Evolutionary conservation across 441 rosid genomes (phyloP).

Genomic region (Capsella rubella): DNA sequence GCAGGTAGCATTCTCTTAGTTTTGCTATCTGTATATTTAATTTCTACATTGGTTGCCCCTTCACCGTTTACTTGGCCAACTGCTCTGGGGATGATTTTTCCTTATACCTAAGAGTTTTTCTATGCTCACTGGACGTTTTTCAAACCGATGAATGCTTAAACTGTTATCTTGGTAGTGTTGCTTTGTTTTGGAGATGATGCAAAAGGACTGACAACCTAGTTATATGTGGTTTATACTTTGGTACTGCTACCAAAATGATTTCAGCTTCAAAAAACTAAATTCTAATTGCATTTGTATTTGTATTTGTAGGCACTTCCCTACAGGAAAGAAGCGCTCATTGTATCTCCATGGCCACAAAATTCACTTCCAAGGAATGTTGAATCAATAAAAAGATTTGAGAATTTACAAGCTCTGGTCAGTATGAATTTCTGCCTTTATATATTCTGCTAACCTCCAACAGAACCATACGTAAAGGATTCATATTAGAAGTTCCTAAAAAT

Average conservation of each 20-base stretch:
- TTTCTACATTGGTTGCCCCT: neutral
- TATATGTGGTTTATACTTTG: slow-evolving; percentile 29
- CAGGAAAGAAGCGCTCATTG: slow-evolving; percentile 80
- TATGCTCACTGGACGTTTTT: neutral
- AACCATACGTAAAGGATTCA: slow-evolving; percentile 7
- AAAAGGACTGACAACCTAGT: slow-evolving; percentile 1
- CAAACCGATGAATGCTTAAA: slow-evolving; percentile 1
- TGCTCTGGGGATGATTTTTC: slow-evolving; percentile 1
- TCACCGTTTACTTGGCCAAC: slow-evolving; percentile 16
- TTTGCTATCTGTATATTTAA: slow-evolving; percentile 10
- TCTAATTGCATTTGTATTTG: slow-evolving; percentile 29
- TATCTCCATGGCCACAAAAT: slow-evolving; percentile 86
- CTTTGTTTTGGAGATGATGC: slow-evolving; percentile 9
- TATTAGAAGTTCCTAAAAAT: slow-evolving; percentile 5
- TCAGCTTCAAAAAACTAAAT: slow-evolving; percentile 12
- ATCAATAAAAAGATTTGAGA: slow-evolving; percentile 81
- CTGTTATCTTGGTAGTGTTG: slow-evolving; percentile 12
- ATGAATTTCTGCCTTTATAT: slow-evolving; percentile 11
- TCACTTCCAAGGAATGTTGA: slow-evolving; percentile 71
- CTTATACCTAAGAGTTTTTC: neutral
- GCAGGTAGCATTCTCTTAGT: slow-evolving; percentile 65
- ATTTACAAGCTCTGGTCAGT: slow-evolving; percentile 87
- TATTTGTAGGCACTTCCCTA: slow-evolving; percentile 75
- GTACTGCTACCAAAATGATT: slow-evolving; percentile 20
- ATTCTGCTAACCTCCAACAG: slow-evolving; percentile 22